These are phyloP conservation scores for Auricularia sp. DNA, from an alignment of 768 basidiomycete species.

Conservation along the genomic window DNA sequence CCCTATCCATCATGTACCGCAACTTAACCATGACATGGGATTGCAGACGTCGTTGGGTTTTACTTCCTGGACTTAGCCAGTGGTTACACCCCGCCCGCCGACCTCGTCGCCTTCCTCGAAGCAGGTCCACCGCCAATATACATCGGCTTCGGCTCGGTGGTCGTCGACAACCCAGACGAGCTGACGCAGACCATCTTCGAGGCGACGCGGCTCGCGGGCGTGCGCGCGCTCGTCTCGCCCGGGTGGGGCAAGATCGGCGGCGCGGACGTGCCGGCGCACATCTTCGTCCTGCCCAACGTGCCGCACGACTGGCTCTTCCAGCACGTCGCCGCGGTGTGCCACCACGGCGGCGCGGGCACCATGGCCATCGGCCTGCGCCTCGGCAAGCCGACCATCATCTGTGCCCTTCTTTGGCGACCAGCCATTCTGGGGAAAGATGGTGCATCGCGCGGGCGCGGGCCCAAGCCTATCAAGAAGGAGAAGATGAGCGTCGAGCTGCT, in stretches of 20 bases:
- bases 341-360: conserved; percentile 60
- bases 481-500: conserved; percentile 38
- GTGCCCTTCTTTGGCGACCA: conserved; percentile 64
- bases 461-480: conserved; percentile 47
- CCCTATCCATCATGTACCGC: background rate
- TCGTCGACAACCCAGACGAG: conserved; percentile 41
- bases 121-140: conserved; percentile 46
- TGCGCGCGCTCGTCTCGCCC: conserved; percentile 50
- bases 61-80: conserved; percentile 48
- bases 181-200: conserved; percentile 52
- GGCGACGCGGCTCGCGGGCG: conserved; percentile 42
- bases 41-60: conserved; percentile 50
- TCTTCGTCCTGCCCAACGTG: conserved; percentile 55
- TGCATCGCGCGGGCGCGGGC: conserved; percentile 49
- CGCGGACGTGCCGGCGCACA: conserved; percentile 35
- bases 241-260: conserved; percentile 59
- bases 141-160: conserved; percentile 56
- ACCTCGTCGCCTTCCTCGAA: conserved; percentile 38
- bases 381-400: conserved; percentile 48
- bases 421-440: conserved; percentile 49
- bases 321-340: conserved; percentile 48
- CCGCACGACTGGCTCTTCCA: conserved; percentile 64
- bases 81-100: conserved; percentile 35
- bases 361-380: conserved; percentile 52
- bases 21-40: background rate